Percentiles rank a stretch among this genome's conserved stretches.
phyloP scores from a whole-genome alignment of 2,329 filamentous ascomycete genomes.

The Fusarium burgessii region DNA sequence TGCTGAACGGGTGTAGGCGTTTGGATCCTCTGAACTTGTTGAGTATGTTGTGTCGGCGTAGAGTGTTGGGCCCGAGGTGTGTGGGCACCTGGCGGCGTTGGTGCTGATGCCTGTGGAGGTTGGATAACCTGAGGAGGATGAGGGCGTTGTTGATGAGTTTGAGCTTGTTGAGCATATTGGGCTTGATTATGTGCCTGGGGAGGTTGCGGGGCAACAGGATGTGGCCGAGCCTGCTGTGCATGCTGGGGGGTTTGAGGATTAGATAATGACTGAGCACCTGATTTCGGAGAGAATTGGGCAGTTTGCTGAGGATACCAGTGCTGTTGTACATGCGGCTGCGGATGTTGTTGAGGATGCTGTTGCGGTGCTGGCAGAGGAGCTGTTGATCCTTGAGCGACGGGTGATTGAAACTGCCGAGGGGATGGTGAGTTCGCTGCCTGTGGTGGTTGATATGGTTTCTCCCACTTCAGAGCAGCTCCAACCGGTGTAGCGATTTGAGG shows the following conservation, averaged over 20 bases:
- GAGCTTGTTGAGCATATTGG: constrained; percentile 21
- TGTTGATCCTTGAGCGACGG: constrained; percentile 39
- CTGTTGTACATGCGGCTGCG: constrained; percentile 33
- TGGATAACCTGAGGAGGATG: constrained; percentile 33
- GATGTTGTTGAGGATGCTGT: constrained; percentile 30
- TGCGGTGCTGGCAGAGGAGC: constrained; percentile 37
- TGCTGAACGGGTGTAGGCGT: constrained; percentile 21
- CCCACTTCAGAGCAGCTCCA: constrained; percentile 54
- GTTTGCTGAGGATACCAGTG: constrained; percentile 41
- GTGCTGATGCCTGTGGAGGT: constrained; percentile 25
- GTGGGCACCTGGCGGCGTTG: constrained; percentile 33
- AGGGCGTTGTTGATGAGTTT: constrained; percentile 30
- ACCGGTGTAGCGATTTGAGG: constrained; percentile 42
- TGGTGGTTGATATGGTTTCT: constrained; percentile 56
- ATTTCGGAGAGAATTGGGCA: constrained; percentile 39
- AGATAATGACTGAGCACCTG: constrained; percentile 37
- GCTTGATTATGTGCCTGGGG: constrained; percentile 34
- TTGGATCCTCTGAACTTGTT: constrained; percentile 39
- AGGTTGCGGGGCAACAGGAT: constrained; percentile 36
- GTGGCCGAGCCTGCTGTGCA: constrained; percentile 40
- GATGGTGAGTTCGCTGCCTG: constrained; percentile 43
- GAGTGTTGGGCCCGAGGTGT: constrained; percentile 37
- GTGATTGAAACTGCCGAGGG: constrained; percentile 44
- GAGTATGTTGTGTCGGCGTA: constrained; percentile 34
- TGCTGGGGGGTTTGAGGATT: constrained; percentile 41